Evolutionary conservation across 148 eudicot genomes (phyloP), one percentile per base, ranked within the genome.

Genomic region (Diospyros kaki): DNA sequence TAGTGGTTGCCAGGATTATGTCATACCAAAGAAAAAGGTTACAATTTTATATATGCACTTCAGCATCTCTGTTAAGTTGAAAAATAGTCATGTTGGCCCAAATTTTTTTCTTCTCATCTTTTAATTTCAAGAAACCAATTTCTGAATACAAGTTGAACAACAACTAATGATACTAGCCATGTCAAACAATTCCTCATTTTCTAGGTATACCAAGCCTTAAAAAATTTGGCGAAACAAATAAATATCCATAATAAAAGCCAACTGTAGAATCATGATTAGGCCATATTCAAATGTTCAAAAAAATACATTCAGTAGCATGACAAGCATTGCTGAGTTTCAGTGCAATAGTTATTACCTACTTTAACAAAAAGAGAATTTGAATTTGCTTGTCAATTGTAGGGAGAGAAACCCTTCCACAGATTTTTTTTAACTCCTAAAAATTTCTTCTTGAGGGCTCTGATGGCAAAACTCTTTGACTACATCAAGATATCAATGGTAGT

Each of bases 141-240:
- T 56, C 56, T 53, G 11, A 7, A 53, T 9, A 53, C 28, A 28
- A 28, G 56, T 28, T 44, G 54, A 13, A 66, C 69, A 66, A 46
- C 56, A 53, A 53, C 11, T 53, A 1, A 56, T 4, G 9, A 60
- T 28, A 60, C 1, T 60, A 38, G 2, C 2, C 64, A 69, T 42
- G 58, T 60, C 59, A 69, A 68, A 39, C 18, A 54, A 46, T 69
- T 69, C n/a, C 45, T 13, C 28, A 53, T 53, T 69, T 53, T 69
- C 73, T 69, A 18, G 39, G 39, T 14, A 69, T 4, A 6, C 60
- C 61, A 52, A 0, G 73, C 17, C 3, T 12, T 60, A 38, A 60
- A 6, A 6, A 69, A 28, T 28, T 69, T 41, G 52, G 60, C 5
- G 18, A 54, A 39, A 38, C 60, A 53, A 17, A 40, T 18, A 12